Base-by-base conservation (phyloP, 805 yeast genomes). In the Zygoascus flipseniorum region DNA sequence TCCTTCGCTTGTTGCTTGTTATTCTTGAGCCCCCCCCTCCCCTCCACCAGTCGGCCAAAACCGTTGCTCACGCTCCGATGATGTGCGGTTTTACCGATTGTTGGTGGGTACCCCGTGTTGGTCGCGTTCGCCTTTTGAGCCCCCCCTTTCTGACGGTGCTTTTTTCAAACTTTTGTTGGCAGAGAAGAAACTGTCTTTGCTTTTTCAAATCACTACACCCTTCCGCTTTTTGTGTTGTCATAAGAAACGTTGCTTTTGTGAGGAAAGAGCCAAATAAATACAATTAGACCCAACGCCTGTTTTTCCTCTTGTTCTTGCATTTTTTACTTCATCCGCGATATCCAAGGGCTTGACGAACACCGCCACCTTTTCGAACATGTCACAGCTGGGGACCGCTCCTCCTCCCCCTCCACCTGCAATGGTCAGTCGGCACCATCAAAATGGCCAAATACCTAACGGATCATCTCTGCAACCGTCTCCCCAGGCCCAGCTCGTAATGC, bases 371-470 rank as follows among this genome's bases (percentile, higher is more conserved):
- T 50, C 55, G 14, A 37, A 47, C 11, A 53, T 51, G 47, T 53
- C 56, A 32, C 59, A 56, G 54, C 50, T 56, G 41, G 48, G 52
- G 42, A 52, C 55, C n/a, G 54, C 56, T 56, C 37, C 54, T n/a
- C 46, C 60, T 35, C 51, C 52, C 8, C 56, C 61, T 2, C 57
- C 54, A 3, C 59, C 51, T 19, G 39, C 56, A 2, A 44, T 42
- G 44, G 44, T 42, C 13, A 19, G 32, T 31, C 47, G 47, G 11
- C 48, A 14, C 14, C 54, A n/a, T 14, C 54, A 28, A 35, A 52
- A 52, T 42, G 54, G 54, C 14, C 51, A 23, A 32, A 44, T 44
- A 11, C 23, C 47, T 2, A 32, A 46, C 19, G 54, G 54, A 16
- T 23, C 48, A 14, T 51, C 28, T 31, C 48, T 46, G 26, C 47